Conservation (phyloP, 2,329 filamentous ascomycete species). For the Calonectria pauciramosa region DNA sequence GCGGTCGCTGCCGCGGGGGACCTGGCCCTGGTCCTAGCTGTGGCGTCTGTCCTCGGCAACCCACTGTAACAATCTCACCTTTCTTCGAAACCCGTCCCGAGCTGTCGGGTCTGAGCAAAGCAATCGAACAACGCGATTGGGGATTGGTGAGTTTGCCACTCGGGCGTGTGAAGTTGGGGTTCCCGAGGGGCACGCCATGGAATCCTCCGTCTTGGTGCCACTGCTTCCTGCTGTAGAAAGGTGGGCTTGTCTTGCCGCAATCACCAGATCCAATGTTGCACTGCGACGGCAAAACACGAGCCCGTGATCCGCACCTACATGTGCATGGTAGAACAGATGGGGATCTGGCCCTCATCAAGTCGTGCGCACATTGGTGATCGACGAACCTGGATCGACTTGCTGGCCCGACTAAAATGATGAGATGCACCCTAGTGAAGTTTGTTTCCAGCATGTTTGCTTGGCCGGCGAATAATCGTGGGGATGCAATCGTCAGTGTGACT, state of each 20-base stretch:
- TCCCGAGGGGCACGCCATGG: neutral
- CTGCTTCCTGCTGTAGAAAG: neutral
- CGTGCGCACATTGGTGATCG: constrained; percentile 5
- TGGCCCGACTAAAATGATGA: neutral
- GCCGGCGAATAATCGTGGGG: neutral
- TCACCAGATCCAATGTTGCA: constrained; percentile 2
- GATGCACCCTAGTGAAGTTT: constrained; percentile 10
- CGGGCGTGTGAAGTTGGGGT: neutral
- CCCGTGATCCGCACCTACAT: constrained; percentile 2
- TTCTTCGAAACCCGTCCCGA: constrained; percentile 37
- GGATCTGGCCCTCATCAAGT: constrained; percentile 2
- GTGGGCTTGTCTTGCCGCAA: neutral
- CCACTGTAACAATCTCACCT: constrained; percentile 43
- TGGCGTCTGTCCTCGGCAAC: constrained; percentile 39
- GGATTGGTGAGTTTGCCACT: constrained; percentile 16
- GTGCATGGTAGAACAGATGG: constrained; percentile 3
- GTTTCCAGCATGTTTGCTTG: constrained; percentile 11
- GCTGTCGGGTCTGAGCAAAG: constrained; percentile 40
- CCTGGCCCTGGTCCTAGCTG: constrained; percentile 31
- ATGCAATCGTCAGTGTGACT: neutral
- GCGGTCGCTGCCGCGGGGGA: neutral
- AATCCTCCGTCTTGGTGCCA: neutral
- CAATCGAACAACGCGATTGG: constrained; percentile 37
- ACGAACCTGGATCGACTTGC: constrained; percentile 9
- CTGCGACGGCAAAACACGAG: neutral